Evolutionary conservation across 2,329 filamentous ascomycete species (phyloP).

Genomic region (Exophiala lecanii-corni): DNA sequence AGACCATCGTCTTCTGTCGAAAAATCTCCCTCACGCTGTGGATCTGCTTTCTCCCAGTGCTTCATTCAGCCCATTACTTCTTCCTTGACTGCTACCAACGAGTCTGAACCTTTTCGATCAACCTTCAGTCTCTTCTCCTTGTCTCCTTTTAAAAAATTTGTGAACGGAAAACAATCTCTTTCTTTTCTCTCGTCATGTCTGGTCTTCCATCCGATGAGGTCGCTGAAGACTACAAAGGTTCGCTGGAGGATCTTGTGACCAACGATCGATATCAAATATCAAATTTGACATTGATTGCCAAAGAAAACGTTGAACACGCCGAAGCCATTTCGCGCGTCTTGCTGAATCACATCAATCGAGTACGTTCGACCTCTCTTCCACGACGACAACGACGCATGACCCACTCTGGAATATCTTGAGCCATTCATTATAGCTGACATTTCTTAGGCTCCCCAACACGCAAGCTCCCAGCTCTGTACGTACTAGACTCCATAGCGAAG

Average conservation of each 20-base stretch:
- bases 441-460: slow-evolving; percentile 72
- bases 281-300: slow-evolving; percentile 94
- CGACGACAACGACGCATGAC: too few species aligned
- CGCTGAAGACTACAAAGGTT: slow-evolving; percentile 89
- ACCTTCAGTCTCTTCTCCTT: slow-evolving; percentile 12
- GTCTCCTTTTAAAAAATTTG: slow-evolving; percentile 26
- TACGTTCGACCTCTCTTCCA: slow-evolving; percentile 53
- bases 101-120: slow-evolving; percentile 15
- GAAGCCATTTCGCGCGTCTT: slow-evolving; percentile 86
- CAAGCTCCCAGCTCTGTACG: slow-evolving; percentile 93
- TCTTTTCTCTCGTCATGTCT: slow-evolving; percentile 53
- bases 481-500: slow-evolving; percentile 96
- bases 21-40: slow-evolving; percentile 9
- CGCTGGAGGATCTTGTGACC: slow-evolving; percentile 81
- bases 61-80: too few species aligned
- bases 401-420: too few species aligned
- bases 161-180: slow-evolving; percentile 1
- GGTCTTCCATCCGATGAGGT: slow-evolving; percentile 70
- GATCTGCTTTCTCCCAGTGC: slow-evolving; percentile 3
- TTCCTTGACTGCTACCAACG: too few species aligned
- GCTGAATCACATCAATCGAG: slow-evolving; percentile 89
- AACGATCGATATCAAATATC: slow-evolving; percentile 95
- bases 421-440: background rate
- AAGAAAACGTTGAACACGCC: slow-evolving; percentile 94
- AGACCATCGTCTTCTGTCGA: slow-evolving; percentile 1